Conservation (phyloP, 768 basidiomycete genomes). For the Phlebiopsis gigantea region DNA sequence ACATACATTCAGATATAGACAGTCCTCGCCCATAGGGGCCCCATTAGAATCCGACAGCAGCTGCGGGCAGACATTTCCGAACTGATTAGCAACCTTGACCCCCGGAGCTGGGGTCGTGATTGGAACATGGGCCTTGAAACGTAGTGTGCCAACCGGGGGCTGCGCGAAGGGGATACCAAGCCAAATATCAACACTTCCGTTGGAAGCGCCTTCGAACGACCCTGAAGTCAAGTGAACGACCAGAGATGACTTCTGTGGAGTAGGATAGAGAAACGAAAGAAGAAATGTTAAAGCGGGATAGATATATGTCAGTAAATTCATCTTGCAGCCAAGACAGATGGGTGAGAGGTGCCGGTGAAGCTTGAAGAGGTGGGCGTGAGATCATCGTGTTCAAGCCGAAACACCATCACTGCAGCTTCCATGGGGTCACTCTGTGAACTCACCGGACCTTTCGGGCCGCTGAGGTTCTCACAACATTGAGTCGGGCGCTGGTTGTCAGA, state of each 20-base stretch:
- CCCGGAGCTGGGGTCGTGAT: conserved; percentile 28
- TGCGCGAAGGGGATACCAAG: conserved; percentile 58
- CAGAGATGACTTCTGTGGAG: conserved; percentile 16
- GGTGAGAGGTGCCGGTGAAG: too few species aligned
- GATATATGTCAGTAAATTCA: neutral
- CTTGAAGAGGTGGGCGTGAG: neutral
- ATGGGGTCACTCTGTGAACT: too few species aligned
- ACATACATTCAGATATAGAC: conserved; percentile 46
- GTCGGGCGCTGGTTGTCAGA: too few species aligned
- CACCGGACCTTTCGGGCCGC: too few species aligned
- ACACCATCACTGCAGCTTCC: neutral
- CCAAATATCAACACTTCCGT: conserved; percentile 43
- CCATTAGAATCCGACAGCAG: conserved; percentile 30
- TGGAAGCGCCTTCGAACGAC: conserved; percentile 38
- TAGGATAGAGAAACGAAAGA: neutral
- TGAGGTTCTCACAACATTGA: too few species aligned
- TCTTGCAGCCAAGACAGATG: too few species aligned
- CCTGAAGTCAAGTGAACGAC: conserved; percentile 40
- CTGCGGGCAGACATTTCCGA: conserved; percentile 55
- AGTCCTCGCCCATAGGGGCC: conserved; percentile 46
- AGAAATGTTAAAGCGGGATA: neutral
- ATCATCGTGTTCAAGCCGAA: neutral
- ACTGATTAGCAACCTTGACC: conserved; percentile 38
- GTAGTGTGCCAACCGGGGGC: conserved; percentile 48
- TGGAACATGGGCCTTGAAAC: conserved; percentile 50